Conservation (phyloP, 148 eudicot genomes). For the Camellia granthamiana region DNA sequence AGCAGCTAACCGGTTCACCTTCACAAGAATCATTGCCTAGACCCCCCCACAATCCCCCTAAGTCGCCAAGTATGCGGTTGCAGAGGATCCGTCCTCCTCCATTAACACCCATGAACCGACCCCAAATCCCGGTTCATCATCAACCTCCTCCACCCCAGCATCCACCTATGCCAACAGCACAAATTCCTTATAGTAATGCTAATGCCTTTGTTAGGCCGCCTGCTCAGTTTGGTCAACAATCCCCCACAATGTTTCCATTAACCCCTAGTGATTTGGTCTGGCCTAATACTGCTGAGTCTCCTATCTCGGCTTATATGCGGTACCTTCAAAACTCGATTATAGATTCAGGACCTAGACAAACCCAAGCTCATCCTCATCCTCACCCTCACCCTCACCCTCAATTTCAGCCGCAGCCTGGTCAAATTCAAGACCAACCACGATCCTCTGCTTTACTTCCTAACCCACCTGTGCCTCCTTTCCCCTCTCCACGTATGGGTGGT, state of each 20-base stretch:
- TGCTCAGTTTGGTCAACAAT: slow-evolving; percentile 54
- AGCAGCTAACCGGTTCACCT: slow-evolving; percentile 88
- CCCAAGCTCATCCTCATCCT: slow-evolving; percentile 26
- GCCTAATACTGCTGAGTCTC: slow-evolving; percentile 68
- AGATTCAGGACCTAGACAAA: slow-evolving; percentile 48
- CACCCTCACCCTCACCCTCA: slow-evolving; percentile 29
- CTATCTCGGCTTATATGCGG: slow-evolving; percentile 81
- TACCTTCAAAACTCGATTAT: slow-evolving; percentile 72
- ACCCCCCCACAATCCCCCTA: slow-evolving; percentile 71
- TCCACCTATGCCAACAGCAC: slow-evolving; percentile 25
- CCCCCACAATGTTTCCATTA: slow-evolving; percentile 43
- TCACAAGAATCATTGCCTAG: slow-evolving; percentile 60
- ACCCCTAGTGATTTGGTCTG: slow-evolving; percentile 37
- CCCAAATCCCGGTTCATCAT: slow-evolving; percentile 43
- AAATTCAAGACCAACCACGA: slow-evolving; percentile 34
- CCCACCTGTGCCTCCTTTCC: slow-evolving; percentile 42
- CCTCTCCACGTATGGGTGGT: slow-evolving; percentile 59
- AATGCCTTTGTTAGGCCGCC: slow-evolving; percentile 45
- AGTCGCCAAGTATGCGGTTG: slow-evolving; percentile 62
- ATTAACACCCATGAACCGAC: slow-evolving; percentile 49
- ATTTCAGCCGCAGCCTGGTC: slow-evolving; percentile 31
- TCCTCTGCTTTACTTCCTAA: slow-evolving; percentile 50
- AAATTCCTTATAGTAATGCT: slow-evolving; percentile 32
- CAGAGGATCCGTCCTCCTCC: slow-evolving; percentile 89
- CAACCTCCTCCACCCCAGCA: slow-evolving; percentile 38